Percentiles rank a stretch among this genome's conserved stretches.
phyloP scores from a whole-genome alignment of 2,329 filamentous ascomycete species.

The Mollisia scopiformis region DNA sequence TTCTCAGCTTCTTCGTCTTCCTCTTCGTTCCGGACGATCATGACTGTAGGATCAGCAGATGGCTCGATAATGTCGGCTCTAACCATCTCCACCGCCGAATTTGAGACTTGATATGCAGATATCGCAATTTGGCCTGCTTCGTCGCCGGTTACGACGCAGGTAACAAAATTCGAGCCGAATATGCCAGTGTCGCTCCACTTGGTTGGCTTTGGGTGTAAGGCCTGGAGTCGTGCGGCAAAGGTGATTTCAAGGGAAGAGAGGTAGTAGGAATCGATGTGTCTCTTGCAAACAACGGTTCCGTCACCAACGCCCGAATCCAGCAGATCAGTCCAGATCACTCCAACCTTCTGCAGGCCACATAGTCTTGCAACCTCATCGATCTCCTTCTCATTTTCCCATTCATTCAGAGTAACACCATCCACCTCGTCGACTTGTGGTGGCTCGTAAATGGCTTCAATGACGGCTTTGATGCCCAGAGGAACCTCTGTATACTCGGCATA shows the following conservation, averaged over 20 bases:
- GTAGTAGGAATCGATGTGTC: constrained; percentile 90
- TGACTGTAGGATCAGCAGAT: constrained; percentile 87
- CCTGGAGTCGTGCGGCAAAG: constrained; percentile 87
- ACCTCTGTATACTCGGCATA: constrained; percentile 93
- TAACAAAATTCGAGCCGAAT: constrained; percentile 97
- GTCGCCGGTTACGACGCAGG: constrained; percentile 93
- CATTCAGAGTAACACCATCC: constrained; percentile 82
- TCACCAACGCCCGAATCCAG: constrained; percentile 80
- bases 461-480: constrained; percentile 89
- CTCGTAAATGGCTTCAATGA: constrained; percentile 97
- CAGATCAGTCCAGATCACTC: constrained; percentile 94
- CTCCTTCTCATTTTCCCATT: constrained; percentile 84
- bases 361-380: constrained; percentile 78
- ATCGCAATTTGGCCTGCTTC: constrained; percentile 86
- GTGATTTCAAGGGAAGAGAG: constrained; percentile 89
- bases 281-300: constrained; percentile 89
- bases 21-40: constrained; percentile 93
- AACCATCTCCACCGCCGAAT: constrained; percentile 96
- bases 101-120: constrained; percentile 91
- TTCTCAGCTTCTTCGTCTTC: constrained; percentile 73
- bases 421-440: constrained; percentile 87
- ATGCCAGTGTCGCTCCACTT: constrained; percentile 96
- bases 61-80: constrained; percentile 93
- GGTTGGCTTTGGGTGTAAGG: constrained; percentile 83
- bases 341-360: constrained; percentile 86